Evolutionary conservation across 345 rosid species (phyloP), one percentile per base, ranked within the genome.

Genomic region (Arabis hirsuta): DNA sequence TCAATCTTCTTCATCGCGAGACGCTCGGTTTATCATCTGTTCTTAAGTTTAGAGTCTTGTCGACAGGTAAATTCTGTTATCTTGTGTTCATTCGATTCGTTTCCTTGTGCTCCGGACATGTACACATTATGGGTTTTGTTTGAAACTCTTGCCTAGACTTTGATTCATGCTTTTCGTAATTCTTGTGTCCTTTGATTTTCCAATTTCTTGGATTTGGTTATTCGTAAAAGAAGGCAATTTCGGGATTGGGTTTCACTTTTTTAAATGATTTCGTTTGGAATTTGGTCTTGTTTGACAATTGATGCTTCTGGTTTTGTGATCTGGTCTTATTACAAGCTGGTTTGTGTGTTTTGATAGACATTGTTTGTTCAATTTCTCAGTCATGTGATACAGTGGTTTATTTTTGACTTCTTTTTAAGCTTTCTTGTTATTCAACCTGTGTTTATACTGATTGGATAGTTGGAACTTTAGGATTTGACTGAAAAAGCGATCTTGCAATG

Each of bases 401-500:
- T 53, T 20, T 53, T 41, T 64, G 38, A 19, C 26, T 36, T 63
- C 43, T 19, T 52, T 57, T 57, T 3, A 12, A 54, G 3, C 13
- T 69, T 61, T 43, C 38, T 48, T 63, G 57, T 55, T 12, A 9
- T 42, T 22, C 24, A 22, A 22, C 24, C 24, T 22, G 60, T 56
- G 42, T 48, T 48, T 73, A 24, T 72, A 43, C 39, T 79, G 61
- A 2, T 43, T 57, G 81, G 55, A 65, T 29, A 19, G 48, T 50
- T 60, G 68, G 67, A 76, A 38, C 57, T 73, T 22, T 44, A 27
- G 73, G 55, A 59, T 44, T 69, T 69, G 31, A 24, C 14, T 69
- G 48, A 67, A 54, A 73, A 64, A 59, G 29, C 2, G 43, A 72
- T 51, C 45, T 62, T 3, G 51, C 46, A 67, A 93, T 90, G 98